A percentile compares a stretch with the other conserved stretches of the same genome.
These are phyloP conservation scores for Pezizomycotina sp. DNA, from an alignment of 2,329 filamentous ascomycete genomes.

Conservation along the genomic window DNA sequence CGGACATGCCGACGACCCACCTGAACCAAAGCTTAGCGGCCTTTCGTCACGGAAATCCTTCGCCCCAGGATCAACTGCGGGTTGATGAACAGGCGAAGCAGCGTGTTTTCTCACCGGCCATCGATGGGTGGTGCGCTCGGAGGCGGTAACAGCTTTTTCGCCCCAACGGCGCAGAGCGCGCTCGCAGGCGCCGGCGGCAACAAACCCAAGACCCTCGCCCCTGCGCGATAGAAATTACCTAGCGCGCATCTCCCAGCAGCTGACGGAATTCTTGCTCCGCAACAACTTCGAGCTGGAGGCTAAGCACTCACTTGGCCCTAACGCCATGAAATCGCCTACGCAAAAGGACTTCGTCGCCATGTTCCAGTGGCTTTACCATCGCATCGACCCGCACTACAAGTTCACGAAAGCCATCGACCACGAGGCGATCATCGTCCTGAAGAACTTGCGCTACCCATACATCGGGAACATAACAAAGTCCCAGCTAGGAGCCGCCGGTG, in stretches of 20 bases:
- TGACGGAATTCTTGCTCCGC: conserved; percentile 78
- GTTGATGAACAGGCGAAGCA: conserved; percentile 54
- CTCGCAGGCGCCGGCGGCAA: conserved; percentile 37
- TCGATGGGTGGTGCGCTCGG: conserved; percentile 43
- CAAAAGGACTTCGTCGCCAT: conserved; percentile 97
- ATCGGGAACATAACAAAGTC: conserved; percentile 94
- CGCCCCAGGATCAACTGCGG: conserved; percentile 42
- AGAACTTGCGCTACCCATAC: conserved; percentile 86
- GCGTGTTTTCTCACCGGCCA: conserved; percentile 62
- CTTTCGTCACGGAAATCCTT: conserved; percentile 56
- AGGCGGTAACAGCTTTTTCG: conserved; percentile 78
- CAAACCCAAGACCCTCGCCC: conserved; percentile 52
- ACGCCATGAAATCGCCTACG: conserved; percentile 81
- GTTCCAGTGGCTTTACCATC: conserved; percentile 94
- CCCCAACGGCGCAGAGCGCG: conserved; percentile 58
- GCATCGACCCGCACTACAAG: conserved; percentile 81
- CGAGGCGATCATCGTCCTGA: conserved; percentile 80
- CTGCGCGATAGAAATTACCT: conserved; percentile 68
- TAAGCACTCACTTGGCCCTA: conserved; percentile 82
- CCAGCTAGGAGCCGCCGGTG: conserved; percentile 83
- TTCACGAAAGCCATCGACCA: conserved; percentile 84
- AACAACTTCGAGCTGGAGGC: conserved; percentile 97
- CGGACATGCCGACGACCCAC: conserved; percentile 64
- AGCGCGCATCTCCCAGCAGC: conserved; percentile 66
- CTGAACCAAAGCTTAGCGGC: conserved; percentile 64